phyloP scores from a whole-genome alignment of 306 rosid species.

The Medicago arabica region DNA sequence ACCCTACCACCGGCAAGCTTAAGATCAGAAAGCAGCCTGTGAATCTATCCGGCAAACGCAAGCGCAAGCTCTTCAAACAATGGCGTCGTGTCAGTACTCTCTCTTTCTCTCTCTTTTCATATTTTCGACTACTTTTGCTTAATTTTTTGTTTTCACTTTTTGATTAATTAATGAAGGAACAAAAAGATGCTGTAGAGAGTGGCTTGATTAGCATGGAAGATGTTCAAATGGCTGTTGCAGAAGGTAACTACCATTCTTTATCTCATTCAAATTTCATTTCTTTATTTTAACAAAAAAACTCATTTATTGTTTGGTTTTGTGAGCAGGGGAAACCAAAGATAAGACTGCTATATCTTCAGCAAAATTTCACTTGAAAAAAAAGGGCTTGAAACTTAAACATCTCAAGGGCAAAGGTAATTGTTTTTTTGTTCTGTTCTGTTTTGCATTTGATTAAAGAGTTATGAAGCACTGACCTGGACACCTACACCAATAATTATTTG shows the following conservation, averaged over 20 bases:
- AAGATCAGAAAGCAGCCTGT: constrained; percentile 58
- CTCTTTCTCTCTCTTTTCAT: neutral
- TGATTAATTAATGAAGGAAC: constrained; percentile 61
- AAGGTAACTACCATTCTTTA: constrained; percentile 51
- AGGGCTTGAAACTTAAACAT: constrained; percentile 60
- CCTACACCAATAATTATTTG: too few relatives aligned
- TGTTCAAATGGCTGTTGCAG: constrained; percentile 84
- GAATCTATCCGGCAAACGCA: constrained; percentile 82
- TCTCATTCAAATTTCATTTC: neutral
- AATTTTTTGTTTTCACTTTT: constrained; percentile 12
- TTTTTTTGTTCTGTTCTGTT: neutral
- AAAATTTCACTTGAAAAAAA: constrained; percentile 69
- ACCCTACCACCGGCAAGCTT: constrained; percentile 72
- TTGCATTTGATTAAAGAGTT: neutral
- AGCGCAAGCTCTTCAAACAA: constrained; percentile 87
- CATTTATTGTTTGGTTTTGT: constrained; percentile 31
- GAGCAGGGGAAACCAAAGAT: constrained; percentile 46
- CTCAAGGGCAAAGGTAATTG: constrained; percentile 59
- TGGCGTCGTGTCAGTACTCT: constrained; percentile 68
- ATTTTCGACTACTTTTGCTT: neutral
- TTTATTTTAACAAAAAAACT: neutral
- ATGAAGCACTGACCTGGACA: too few relatives aligned
- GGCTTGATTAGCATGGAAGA: constrained; percentile 80
- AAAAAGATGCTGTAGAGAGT: constrained; percentile 68
- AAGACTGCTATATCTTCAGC: constrained; percentile 24